These are phyloP conservation scores for Lichenothelia convexa DNA, from an alignment of 495 filamentous ascomycete genomes.

Conservation along the genomic window DNA sequence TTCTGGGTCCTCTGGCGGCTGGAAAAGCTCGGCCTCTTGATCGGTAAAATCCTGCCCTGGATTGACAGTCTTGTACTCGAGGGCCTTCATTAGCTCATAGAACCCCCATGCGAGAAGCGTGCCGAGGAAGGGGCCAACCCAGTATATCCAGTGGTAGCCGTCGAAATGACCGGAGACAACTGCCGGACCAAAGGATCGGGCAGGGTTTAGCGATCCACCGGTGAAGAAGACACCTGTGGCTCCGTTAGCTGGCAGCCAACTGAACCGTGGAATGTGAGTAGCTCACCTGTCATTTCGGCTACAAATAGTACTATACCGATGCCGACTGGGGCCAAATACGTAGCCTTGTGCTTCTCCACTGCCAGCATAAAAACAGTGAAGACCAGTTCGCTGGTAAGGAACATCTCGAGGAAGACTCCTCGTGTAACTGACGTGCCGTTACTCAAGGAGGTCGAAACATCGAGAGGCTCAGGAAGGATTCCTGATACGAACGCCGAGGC, in stretches of 20 bases:
- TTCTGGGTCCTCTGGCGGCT: neutral
- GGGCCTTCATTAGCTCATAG: slow-evolving; percentile 39
- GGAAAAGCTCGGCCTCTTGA: slow-evolving; percentile 1
- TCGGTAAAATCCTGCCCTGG: slow-evolving; percentile 16
- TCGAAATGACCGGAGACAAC: slow-evolving; percentile 47
- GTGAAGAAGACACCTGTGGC: slow-evolving; percentile 46
- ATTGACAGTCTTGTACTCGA: slow-evolving; percentile 21
- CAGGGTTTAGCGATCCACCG: slow-evolving; percentile 55
- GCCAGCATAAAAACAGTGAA: slow-evolving; percentile 71
- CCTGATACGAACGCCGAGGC: slow-evolving; percentile 41
- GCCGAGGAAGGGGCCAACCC: slow-evolving; percentile 13
- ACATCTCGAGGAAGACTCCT: slow-evolving; percentile 64
- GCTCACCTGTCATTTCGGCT: slow-evolving; percentile 41
- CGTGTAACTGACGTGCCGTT: slow-evolving; percentile 38
- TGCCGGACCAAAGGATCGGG: slow-evolving; percentile 52
- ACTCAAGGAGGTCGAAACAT: slow-evolving; percentile 41
- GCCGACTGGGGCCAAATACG: slow-evolving; percentile 58
- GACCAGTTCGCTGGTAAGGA: slow-evolving; percentile 60
- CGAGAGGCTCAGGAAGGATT: slow-evolving; percentile 43
- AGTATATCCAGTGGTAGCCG: slow-evolving; percentile 55
- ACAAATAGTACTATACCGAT: slow-evolving; percentile 62
- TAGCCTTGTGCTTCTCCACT: slow-evolving; percentile 64
- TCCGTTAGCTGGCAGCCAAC: slow-evolving; percentile 7
- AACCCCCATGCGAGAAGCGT: slow-evolving; percentile 28
- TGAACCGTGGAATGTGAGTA: neutral